Evolutionary conservation across 1,284 basidiomycete genomes (phyloP).

Genomic region (Neolentinus lepideus): DNA sequence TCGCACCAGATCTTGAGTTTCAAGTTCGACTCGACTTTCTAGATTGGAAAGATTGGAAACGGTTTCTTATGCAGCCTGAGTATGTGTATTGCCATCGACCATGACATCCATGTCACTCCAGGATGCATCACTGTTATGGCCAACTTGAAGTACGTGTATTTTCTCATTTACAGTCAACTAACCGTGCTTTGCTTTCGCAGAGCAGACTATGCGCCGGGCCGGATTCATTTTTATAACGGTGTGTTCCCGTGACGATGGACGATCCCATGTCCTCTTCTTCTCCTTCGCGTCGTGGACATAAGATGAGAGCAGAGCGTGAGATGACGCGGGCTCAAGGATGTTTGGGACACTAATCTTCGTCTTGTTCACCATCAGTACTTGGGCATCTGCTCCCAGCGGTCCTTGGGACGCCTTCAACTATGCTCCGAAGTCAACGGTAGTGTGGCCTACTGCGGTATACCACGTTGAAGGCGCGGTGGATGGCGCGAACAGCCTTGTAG

Average conservation of each 20-base stretch:
- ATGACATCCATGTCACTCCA: too few relatives aligned
- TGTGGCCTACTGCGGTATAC: conserved; percentile 28
- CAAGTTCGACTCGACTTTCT: too few relatives aligned
- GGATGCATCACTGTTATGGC: too few relatives aligned
- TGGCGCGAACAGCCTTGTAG: conserved; percentile 24
- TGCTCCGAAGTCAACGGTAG: conserved; percentile 31
- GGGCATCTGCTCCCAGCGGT: conserved; percentile 27
- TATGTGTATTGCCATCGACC: too few relatives aligned
- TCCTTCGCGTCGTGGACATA: background rate
- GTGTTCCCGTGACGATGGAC: background rate
- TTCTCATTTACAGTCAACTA: too few relatives aligned
- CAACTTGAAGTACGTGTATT: too few relatives aligned
- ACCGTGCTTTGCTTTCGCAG: too few relatives aligned
- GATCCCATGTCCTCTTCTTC: background rate
- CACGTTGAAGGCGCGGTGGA: conserved; percentile 24
- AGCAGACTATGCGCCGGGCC: too few relatives aligned
- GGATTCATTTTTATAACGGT: background rate
- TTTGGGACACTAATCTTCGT: background rate
- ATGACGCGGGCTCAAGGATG: background rate
- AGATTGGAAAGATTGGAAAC: too few relatives aligned
- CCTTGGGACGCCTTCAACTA: conserved; percentile 43
- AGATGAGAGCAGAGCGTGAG: background rate
- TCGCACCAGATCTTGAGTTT: too few relatives aligned
- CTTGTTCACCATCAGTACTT: background rate
- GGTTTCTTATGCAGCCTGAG: too few relatives aligned